Evolutionary conservation across 306 rosid genomes (phyloP), one percentile per base, ranked within the genome.

Genomic region (Rosa rugosa): DNA sequence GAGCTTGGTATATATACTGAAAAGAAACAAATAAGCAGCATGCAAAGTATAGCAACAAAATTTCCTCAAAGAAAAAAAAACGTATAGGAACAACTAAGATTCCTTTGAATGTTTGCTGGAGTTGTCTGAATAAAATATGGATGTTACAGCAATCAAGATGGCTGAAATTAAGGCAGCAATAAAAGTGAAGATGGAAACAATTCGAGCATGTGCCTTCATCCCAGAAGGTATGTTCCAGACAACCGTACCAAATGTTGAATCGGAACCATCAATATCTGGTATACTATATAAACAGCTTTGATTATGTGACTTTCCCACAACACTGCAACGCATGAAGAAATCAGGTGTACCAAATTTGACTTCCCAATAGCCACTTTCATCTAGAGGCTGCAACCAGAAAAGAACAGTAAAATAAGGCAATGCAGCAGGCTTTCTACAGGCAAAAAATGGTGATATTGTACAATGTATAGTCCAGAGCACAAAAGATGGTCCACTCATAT

Each of bases 201-300:
- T 23, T 63, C 80, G 74, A 78, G 93, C 85, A 82, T 91, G 91
- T 10, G 80, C 85, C 79, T 85, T 87, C 50, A 42, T 87, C 53
- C 99, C 99, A 4, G 88, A 81, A 49, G 99, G 91, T 71, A 89
- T 75, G 72, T 75, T 91, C 97, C 99, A 91, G 56, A 90, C 79
- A 80, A 89, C 11, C 56, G 70, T 83, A 79, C 63, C 84, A 45
- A 20, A 65, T 72, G 25, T 31, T 23, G 49, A 34, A 72, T 85
- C 86, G 4, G 80, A 75, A 53, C 69, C 80, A 70, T 80, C 83
- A 22, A 17, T 42, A 27, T 60, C 83, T 54, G 72, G 69, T 47
- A 87, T 67, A 75, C 22, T 78, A 77, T 83, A 81, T 62, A 88
- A 75, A 72, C 95, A 92, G 83, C 85, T 79, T 69, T 5, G 78